Base-by-base conservation (phyloP, 768 basidiomycete species). In the Suillus fuscotomentosus region DNA sequence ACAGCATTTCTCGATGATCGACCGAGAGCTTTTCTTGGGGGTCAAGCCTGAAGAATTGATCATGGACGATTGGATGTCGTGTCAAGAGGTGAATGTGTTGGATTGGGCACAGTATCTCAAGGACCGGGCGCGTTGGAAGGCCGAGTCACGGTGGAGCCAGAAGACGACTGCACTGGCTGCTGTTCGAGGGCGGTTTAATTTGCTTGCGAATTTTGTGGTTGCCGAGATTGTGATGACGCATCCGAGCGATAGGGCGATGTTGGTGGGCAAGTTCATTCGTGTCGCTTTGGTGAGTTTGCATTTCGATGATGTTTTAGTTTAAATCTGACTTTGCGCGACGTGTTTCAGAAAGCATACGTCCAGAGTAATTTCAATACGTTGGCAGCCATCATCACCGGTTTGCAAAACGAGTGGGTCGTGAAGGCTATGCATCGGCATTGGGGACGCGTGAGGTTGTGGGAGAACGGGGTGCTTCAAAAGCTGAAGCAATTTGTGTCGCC, bases 11-110 rank as follows among this genome's bases (percentile, higher is more conserved):
- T 83, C 90, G 8, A 89, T 94, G 83, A 94, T 97, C 67, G 94
- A 97, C 67, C 84, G 92, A 31, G 94, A 96, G 69, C 77, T 96
- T 62, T 93, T 95, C 73, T 87, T 91, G 75, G 84, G 85, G 14
- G 83, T 97, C 74, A 90, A 89, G 69, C 95, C 95, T 71, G 92
- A 95, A 70, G 95, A 97, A 70, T 81, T 95, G n/a, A 87, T 94
- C 45, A 81, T 87, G 65, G 84, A 86, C 57, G 87, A 90, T 45
- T 90, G 89, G 89, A 81, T 83, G 74, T 80, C 81, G 11, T 82
- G 84, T 56, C 81, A 85, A 63, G 89, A 82, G 38, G 83, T 86
- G 13, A 84, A 92, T 68, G 84, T 91, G 24, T 81, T 91, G 20
- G 94, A 96, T 73, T 97, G 95, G 95, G 82, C 83, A 15, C 86